These are phyloP conservation scores for Funneliformis geosporum DNA, from an alignment of 192 early-diverging fungal genomes.

Conservation along the genomic window DNA sequence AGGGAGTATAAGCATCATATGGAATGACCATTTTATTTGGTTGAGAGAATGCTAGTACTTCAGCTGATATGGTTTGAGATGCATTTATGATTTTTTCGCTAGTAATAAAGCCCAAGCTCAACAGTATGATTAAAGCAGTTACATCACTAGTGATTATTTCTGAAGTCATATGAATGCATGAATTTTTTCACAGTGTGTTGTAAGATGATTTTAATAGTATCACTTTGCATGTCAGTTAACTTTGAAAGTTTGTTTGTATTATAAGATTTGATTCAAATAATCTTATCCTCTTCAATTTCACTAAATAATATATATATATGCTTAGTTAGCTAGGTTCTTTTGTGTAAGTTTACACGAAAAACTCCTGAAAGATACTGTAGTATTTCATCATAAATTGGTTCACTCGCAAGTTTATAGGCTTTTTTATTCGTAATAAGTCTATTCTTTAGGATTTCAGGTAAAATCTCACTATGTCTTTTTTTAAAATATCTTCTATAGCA, in stretches of 20 bases:
- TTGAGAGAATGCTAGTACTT: too few species aligned
- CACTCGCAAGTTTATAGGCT: slow-evolving; percentile 28
- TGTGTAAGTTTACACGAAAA: slow-evolving; percentile 16
- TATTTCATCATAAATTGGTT: slow-evolving; percentile 32
- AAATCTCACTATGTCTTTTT: slow-evolving; percentile 30
- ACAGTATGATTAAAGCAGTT: too few species aligned
- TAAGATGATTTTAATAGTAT: slow-evolving; percentile 25
- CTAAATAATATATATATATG: slow-evolving; percentile 30
- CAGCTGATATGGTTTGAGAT: too few species aligned
- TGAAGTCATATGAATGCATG: slow-evolving; percentile 23
- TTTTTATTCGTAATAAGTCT: background rate
- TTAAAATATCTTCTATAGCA: slow-evolving; percentile 25
- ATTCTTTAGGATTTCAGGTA: slow-evolving; percentile 24
- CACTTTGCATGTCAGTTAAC: slow-evolving; percentile 26
- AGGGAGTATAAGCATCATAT: too few species aligned
- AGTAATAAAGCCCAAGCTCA: too few species aligned
- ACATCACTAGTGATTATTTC: too few species aligned
- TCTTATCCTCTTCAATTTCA: slow-evolving; percentile 29
- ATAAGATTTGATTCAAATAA: slow-evolving; percentile 30
- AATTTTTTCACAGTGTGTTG: slow-evolving; percentile 26
- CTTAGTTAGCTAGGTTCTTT: slow-evolving; percentile 26
- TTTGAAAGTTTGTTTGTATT: slow-evolving; percentile 31
- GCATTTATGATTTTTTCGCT: too few species aligned
- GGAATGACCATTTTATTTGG: too few species aligned
- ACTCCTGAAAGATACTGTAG: slow-evolving; percentile 29